These are phyloP conservation scores for Globisporangium lucens DNA, from an alignment of 352 stramenopile genomes.

Conservation along the genomic window DNA sequence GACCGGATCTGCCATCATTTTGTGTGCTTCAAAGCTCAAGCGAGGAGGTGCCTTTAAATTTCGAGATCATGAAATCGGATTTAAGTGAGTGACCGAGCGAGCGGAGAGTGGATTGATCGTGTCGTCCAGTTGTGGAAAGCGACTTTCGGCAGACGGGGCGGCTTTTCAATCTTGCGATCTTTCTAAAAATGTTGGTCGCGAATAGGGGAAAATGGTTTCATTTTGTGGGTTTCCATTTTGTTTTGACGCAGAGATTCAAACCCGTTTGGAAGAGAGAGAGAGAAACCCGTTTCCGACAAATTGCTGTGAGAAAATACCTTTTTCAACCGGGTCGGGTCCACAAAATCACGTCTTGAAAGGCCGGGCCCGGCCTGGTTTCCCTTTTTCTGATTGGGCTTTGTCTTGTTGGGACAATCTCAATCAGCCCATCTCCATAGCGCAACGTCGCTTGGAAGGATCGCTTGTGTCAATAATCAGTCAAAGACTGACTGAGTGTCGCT, in stretches of 20 bases:
- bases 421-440: background rate
- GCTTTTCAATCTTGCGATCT: background rate
- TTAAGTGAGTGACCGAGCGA: background rate
- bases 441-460: background rate
- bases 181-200: background rate
- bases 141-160: background rate
- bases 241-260: background rate
- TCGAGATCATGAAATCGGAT: background rate
- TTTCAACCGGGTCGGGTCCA: background rate
- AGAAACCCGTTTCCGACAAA: background rate
- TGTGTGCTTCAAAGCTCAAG: background rate
- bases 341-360: no score
- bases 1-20: background rate
- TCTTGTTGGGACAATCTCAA: background rate
- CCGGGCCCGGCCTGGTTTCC: no score
- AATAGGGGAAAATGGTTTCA: background rate
- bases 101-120: background rate
- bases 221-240: background rate
- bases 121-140: background rate
- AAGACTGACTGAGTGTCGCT: no score
- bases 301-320: background rate
- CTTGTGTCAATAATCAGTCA: no score
- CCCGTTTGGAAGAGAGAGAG: background rate
- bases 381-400: background rate
- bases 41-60: background rate